A percentile compares a stretch with the other conserved stretches of the same genome.
Conservation (phyloP, 305 asterid species). For the Fraxinus velutina region DNA sequence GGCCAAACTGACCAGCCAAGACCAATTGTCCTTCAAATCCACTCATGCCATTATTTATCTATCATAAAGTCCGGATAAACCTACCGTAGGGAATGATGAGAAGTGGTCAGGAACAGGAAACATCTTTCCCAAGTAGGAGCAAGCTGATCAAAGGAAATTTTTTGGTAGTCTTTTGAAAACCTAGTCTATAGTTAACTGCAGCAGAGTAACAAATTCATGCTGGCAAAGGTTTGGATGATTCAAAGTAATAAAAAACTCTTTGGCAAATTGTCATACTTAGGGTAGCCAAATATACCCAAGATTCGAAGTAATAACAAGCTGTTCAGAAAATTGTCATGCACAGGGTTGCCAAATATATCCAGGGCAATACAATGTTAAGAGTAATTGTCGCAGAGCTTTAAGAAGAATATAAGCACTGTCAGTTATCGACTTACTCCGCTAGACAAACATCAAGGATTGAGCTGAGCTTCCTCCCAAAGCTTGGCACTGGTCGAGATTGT, state of each 20-base stretch:
- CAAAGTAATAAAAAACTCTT: not conserved
- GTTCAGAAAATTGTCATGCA: conserved; percentile 6
- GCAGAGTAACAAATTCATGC: not conserved
- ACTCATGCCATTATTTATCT: not conserved
- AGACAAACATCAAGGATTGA: conserved; percentile 53
- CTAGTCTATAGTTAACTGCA: not conserved
- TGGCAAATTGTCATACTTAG: conserved; percentile 11
- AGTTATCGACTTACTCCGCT: conserved; percentile 50
- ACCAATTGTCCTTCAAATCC: not conserved
- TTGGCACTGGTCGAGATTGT: conserved; percentile 55
- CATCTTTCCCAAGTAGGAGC: not conserved
- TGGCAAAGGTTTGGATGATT: not conserved
- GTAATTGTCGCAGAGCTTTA: conserved; percentile 7
- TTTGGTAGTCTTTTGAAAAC: conserved; percentile 2
- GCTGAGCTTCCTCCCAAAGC: conserved; percentile 77
- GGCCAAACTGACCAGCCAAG: not conserved
- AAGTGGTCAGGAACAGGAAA: not conserved
- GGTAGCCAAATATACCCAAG: conserved; percentile 1
- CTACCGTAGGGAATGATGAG: not conserved
- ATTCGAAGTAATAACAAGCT: not conserved
- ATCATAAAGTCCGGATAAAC: conserved; percentile 1
- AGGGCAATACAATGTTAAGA: conserved; percentile 1
- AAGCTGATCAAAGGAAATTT: not conserved
- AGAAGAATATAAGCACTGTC: not conserved
- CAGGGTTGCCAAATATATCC: conserved; percentile 9